Evolutionary conservation across 2,329 filamentous ascomycete genomes (phyloP).

Genomic region (Malbranchea cinnamomea): DNA sequence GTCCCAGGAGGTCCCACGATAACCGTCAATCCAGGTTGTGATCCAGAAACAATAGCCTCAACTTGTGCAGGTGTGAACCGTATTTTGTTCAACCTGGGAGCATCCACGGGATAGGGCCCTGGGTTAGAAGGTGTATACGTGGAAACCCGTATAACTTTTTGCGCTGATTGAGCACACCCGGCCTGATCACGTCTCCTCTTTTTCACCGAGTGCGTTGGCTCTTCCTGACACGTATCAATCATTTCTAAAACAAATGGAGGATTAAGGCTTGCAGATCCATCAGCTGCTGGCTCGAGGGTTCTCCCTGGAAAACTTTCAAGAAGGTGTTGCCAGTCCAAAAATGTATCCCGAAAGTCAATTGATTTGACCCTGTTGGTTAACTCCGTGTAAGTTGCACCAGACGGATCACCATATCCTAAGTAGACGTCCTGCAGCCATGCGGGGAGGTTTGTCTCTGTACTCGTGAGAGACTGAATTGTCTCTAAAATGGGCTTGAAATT

Average conservation of each 20-base stretch:
- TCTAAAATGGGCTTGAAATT: constrained; percentile 92
- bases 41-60: constrained; percentile 84
- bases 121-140: constrained; percentile 82
- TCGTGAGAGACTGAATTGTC: constrained; percentile 71
- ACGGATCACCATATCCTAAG: constrained; percentile 88
- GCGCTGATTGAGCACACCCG: constrained; percentile 47
- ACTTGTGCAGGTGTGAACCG: constrained; percentile 85
- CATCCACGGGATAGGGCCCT: constrained; percentile 77
- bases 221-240: constrained; percentile 35
- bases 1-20: constrained; percentile 93
- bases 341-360: constrained; percentile 86
- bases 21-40: constrained; percentile 83
- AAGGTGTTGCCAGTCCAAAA: constrained; percentile 89
- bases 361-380: constrained; percentile 61
- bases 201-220: constrained; percentile 53
- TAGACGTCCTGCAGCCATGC: constrained; percentile 95
- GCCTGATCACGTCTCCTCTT: constrained; percentile 69
- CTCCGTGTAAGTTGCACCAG: constrained; percentile 72
- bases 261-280: constrained; percentile 57
- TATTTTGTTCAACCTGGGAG: constrained; percentile 64
- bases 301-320: constrained; percentile 80
- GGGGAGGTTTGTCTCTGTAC: constrained; percentile 74
- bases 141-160: constrained; percentile 62
- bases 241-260: constrained; percentile 79
- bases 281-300: constrained; percentile 63